phyloP scores from a whole-genome alignment of 768 basidiomycete genomes.

The Lactarius deliciosus region DNA sequence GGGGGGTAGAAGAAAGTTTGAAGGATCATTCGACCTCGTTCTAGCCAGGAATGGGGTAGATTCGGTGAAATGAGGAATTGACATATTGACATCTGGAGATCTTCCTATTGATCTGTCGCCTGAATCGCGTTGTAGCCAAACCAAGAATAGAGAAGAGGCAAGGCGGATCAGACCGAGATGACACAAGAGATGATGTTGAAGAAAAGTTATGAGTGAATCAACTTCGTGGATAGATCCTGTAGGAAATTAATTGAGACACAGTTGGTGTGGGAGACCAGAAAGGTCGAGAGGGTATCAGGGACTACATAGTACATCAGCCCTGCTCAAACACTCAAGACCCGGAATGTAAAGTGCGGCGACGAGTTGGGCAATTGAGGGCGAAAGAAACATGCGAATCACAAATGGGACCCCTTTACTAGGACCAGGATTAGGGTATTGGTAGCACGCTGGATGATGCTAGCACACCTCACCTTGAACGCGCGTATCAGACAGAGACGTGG shows the following conservation, averaged over 20 bases:
- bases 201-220: not conserved
- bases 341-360: too few relatives aligned
- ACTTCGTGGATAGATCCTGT: not conserved
- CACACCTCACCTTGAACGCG: not conserved
- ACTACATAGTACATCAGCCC: not conserved
- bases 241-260: not conserved
- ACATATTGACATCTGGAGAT: not conserved
- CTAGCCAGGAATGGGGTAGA: not conserved
- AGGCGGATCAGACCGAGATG: not conserved
- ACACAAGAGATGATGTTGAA: not conserved
- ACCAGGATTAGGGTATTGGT: not conserved
- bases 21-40: not conserved
- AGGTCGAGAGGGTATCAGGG: not conserved
- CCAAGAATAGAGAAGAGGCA: not conserved
- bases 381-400: too few relatives aligned
- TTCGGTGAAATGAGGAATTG: not conserved
- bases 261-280: not conserved
- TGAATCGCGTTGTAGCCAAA: not conserved
- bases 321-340: too few relatives aligned
- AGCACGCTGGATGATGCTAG: not conserved
- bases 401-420: slow-evolving; percentile 29
- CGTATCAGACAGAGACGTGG: not conserved
- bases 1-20: not conserved
- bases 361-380: too few relatives aligned
- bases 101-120: not conserved